Conservation (phyloP, 2,329 filamentous ascomycete species). For the Tolypocladium ovalisporum region DNA sequence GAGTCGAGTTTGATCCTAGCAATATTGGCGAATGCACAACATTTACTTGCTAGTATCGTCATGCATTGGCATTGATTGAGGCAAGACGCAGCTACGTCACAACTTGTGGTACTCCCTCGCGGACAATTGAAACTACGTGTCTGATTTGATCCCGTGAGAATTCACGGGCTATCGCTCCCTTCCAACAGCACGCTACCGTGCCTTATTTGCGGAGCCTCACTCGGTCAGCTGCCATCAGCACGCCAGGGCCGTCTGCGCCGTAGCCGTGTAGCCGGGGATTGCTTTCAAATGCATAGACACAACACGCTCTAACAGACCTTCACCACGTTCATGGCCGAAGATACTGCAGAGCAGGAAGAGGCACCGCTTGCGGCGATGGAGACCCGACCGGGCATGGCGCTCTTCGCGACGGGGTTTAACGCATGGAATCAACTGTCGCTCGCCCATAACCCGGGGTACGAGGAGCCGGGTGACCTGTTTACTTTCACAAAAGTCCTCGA, state of each 20-base stretch:
- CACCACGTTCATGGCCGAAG: background rate
- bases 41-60: background rate
- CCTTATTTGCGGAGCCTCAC: background rate
- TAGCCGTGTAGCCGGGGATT: background rate
- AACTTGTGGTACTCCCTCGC: no score
- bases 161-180: no score
- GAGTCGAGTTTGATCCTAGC: no score
- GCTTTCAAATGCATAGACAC: background rate
- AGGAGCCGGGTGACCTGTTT: slow-evolving; percentile 33
- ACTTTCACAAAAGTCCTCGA: slow-evolving; percentile 31
- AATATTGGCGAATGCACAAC: background rate
- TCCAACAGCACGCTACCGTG: no score
- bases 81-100: no score
- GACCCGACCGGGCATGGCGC: slow-evolving; percentile 25
- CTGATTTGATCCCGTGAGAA: background rate
- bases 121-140: no score
- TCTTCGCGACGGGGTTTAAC: slow-evolving; percentile 48
- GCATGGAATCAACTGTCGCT: slow-evolving; percentile 45
- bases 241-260: background rate
- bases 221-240: background rate
- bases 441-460: background rate
- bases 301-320: no score
- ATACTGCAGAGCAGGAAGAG: background rate
- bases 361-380: background rate
- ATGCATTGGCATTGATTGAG: no score